These are phyloP conservation scores for Penicillium odoratum DNA, from an alignment of 495 filamentous ascomycete species.

Conservation along the genomic window DNA sequence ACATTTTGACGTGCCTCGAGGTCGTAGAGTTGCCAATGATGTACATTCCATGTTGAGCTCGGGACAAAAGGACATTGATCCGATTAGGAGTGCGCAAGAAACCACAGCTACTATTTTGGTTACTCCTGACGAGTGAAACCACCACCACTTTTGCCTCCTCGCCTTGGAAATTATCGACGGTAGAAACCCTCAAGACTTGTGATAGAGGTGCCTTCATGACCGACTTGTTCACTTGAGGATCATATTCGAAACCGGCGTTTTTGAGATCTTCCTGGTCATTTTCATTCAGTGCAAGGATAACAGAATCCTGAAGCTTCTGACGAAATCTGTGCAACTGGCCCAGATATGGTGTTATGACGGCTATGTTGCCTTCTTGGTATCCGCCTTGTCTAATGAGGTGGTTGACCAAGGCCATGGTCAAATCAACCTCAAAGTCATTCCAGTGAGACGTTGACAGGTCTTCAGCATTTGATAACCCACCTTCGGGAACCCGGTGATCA, in stretches of 20 bases:
- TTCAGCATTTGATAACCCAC: slow-evolving; percentile 11
- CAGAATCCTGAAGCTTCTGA: slow-evolving; percentile 23
- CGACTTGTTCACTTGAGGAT: slow-evolving; percentile 5
- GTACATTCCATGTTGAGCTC: background rate
- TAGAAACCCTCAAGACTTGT: slow-evolving; percentile 47
- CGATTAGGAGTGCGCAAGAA: slow-evolving; percentile 25
- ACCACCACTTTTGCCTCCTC: slow-evolving; percentile 77
- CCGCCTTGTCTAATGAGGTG: slow-evolving; percentile 65
- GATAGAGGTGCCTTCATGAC: slow-evolving; percentile 11
- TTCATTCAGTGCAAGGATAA: slow-evolving; percentile 47
- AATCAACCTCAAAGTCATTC: slow-evolving; percentile 66
- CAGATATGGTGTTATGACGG: slow-evolving; percentile 69
- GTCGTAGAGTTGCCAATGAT: slow-evolving; percentile 61
- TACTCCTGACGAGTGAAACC: slow-evolving; percentile 73
- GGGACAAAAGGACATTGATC: background rate
- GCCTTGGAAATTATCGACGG: slow-evolving; percentile 73
- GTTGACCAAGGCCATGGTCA: slow-evolving; percentile 60
- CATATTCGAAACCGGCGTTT: slow-evolving; percentile 12
- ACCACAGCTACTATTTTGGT: slow-evolving; percentile 57
- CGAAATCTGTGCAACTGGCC: slow-evolving; percentile 59
- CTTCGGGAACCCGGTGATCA: background rate
- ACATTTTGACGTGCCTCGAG: background rate
- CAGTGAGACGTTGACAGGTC: slow-evolving; percentile 51
- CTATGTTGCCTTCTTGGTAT: slow-evolving; percentile 64
- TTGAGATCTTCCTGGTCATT: slow-evolving; percentile 33